Evolutionary conservation across 2,329 filamentous ascomycete species (phyloP), one percentile per base, ranked within the genome.

Genomic region (Venturia aucupariae): DNA sequence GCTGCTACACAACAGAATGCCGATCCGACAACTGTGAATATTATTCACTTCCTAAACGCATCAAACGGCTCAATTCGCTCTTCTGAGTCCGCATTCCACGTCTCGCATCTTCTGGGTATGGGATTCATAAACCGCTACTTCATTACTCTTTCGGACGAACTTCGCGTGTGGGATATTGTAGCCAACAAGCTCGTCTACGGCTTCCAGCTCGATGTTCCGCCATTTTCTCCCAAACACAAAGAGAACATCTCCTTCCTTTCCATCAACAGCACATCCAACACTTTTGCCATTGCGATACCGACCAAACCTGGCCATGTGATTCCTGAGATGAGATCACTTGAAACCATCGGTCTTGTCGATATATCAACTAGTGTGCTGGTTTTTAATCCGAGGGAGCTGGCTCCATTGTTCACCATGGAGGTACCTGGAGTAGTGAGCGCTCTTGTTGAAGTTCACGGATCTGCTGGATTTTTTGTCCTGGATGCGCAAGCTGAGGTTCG

Each of bases 141-240:
- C 22, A 80, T 97, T 65, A 82, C 90, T 57, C 78, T 96, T 1
- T 90, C 90, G 0, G 82, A 88, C 54, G 83, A 85, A 35, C 80
- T 97, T 10, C 81, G 85, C 48, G 87, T 96, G 42, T 96, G 91
- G 80, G 90, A 99, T 73, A 82, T 95, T 13, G 90, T 97, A 8
- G 81, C 86, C 61, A 90, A 96, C 70, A 83, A 87, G 69, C 80
- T 92, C 59, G 82, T 84, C 42, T 91, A 88, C 71, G 85, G 84
- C 60, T 80, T 89, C 61, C 77, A 82, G 32, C 77, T 92, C 17
- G 79, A 76, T 46, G 74, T 27, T 79, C 74, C n/a, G 72, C 75
- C 65, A 73, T 42, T 74, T 67, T 65, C 70, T 62, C 66, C 69
- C 51, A 65, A 67, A 46, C 73, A 76, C 51, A 76, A 76, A 61